Base-by-base conservation (phyloP, 257 asterid species). In the Nicotiana attenuata region DNA sequence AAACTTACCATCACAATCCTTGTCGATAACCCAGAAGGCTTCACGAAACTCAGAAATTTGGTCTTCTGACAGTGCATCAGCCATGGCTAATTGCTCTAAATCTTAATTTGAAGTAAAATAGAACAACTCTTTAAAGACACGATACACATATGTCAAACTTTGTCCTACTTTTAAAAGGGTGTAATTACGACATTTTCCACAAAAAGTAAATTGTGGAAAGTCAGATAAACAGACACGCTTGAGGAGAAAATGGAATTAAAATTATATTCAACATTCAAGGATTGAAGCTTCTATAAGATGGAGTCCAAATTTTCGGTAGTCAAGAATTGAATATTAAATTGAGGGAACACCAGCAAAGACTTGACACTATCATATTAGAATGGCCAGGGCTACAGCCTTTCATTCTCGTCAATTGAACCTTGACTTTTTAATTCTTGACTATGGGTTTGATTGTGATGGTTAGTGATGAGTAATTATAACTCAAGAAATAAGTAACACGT, bases 41-140 rank as follows among this genome's bases (percentile, higher is more conserved):
- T 91, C 93, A 14, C 88, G 81, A 78, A 90, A 88, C 83, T 90
- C 93, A 26, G 89, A 78, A 89, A 90, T 87, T 84, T 90, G 95
- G 1, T 86, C 90, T 50, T 85, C 88, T 3, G 89, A 67, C 80
- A 91, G 77, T 79, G 90, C 85, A 86, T 85, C 92, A 13, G 86
- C 90, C 95, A 91, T 91, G 7, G 20, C 35, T 26, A 64, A 64
- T 64, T 64, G 8, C 71, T 64, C 41, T 45, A 71, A 20, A 71
- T 41, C 33, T 13, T 41, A 41, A 41, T 41, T 22, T 73, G 79
- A 24, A 11, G 78, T 14, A 15, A 73, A 73, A 6, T 14, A 65
- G 2, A 28, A 7, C 3, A 73, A 47, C 11, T 47, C 11, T 47
- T 73, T 41, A 41, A 41, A 41, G 24, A 73, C 13, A 73, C 26